phyloP scores from a whole-genome alignment of 345 rosid genomes.

The Heritiera fomes region DNA sequence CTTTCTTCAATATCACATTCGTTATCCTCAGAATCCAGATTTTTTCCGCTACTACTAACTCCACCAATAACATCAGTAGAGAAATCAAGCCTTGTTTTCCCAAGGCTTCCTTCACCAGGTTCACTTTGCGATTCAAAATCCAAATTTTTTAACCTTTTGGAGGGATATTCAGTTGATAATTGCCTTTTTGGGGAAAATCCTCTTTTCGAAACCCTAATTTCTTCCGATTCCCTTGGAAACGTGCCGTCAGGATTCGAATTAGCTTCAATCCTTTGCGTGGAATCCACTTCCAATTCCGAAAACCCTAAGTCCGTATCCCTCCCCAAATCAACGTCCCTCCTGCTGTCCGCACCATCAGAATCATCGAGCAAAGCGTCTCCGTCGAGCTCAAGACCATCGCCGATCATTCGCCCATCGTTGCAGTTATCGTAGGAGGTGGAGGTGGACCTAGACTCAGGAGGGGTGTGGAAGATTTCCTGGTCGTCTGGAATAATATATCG shows the following conservation, averaged over 20 bases:
- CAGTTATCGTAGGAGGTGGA: constrained; percentile 7
- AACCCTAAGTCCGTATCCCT: constrained; percentile 44
- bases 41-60: neutral
- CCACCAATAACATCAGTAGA: constrained; percentile 17
- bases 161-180: constrained; percentile 14
- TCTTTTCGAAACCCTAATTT: constrained; percentile 28
- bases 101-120: constrained; percentile 14
- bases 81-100: constrained; percentile 28
- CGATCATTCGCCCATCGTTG: constrained; percentile 6
- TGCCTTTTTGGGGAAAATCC: constrained; percentile 3
- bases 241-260: constrained; percentile 15
- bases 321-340: constrained; percentile 38
- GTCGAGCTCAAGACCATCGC: neutral
- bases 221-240: constrained; percentile 15
- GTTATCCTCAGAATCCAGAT: neutral
- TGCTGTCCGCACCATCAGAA: constrained; percentile 1
- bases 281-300: constrained; percentile 27
- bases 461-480: constrained; percentile 25
- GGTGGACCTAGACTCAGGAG: constrained; percentile 24
- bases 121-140: constrained; percentile 19
- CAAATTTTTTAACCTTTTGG: constrained; percentile 22
- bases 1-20: constrained; percentile 13
- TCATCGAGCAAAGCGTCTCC: constrained; percentile 9
- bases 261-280: constrained; percentile 25
- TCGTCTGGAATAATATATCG: constrained; percentile 15